A percentile compares a stretch with the other conserved stretches of the same genome.
These are phyloP conservation scores for Luvunga scandens DNA, from an alignment of 345 rosid species.

Conservation along the genomic window DNA sequence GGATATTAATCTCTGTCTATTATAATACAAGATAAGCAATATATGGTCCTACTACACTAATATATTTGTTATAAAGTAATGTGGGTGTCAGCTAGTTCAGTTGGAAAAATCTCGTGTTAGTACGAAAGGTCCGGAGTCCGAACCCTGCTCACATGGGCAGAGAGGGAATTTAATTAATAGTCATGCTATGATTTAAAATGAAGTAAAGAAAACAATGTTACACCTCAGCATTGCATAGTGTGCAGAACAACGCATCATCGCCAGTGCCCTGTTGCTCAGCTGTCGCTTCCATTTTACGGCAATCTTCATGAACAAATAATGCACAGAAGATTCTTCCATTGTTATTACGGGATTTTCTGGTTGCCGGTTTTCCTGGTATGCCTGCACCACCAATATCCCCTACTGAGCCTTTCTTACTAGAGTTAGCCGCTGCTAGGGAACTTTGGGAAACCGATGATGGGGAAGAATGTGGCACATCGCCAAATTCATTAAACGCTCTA, in stretches of 20 bases:
- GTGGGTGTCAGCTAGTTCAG: no score
- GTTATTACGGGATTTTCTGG: conserved; percentile 33
- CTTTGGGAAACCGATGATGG: conserved; percentile 80
- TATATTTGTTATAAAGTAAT: not conserved
- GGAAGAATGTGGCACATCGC: conserved; percentile 57
- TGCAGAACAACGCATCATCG: conserved; percentile 92
- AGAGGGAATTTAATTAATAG: no score
- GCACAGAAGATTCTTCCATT: conserved; percentile 71
- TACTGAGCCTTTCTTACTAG: conserved; percentile 63
- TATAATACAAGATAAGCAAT: not conserved
- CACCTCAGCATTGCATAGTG: conserved; percentile 98
- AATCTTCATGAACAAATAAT: conserved; percentile 81
- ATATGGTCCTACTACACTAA: not conserved
- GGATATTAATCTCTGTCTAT: not conserved
- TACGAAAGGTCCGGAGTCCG: no score
- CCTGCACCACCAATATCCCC: conserved; percentile 48
- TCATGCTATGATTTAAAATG: no score
- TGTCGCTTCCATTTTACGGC: conserved; percentile 54
- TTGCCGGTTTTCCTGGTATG: conserved; percentile 20
- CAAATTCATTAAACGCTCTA: conserved; percentile 54
- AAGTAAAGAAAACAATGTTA: not conserved
- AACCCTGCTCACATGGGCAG: no score
- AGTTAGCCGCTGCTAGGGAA: conserved; percentile 58
- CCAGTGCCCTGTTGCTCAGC: conserved; percentile 52
- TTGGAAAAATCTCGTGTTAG: no score